Evolutionary conservation across 148 eudicot genomes (phyloP).

Genomic region (Dysphania ambrosioides): DNA sequence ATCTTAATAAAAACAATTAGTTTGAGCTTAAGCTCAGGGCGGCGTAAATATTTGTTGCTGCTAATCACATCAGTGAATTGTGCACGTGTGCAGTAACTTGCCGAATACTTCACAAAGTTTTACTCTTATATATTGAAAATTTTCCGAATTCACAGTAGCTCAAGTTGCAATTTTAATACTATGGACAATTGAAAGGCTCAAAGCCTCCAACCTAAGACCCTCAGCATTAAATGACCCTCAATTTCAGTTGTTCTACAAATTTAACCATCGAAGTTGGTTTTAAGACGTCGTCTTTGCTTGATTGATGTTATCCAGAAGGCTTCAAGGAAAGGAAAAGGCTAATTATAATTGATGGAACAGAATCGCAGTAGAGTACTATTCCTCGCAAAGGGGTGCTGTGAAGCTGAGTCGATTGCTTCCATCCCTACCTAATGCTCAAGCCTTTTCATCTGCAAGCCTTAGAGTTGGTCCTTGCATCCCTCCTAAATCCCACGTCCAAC

Average conservation of each 20-base stretch:
- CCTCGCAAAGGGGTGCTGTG: background rate
- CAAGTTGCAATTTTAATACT: no score
- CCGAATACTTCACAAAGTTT: background rate
- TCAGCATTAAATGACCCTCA: no score
- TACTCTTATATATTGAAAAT: background rate
- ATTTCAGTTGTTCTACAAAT: background rate
- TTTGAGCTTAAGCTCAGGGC: background rate
- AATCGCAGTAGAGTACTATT: no score
- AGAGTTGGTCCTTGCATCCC: background rate
- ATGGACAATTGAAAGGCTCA: no score
- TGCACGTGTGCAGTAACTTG: background rate
- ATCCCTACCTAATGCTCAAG: background rate
- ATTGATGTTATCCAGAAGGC: no score
- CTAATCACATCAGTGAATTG: background rate
- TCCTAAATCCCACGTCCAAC: background rate
- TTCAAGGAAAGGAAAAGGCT: no score
- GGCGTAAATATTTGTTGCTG: background rate
- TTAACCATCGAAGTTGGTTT: background rate
- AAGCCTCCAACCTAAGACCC: no score
- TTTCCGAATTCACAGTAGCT: background rate
- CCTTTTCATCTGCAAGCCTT: background rate
- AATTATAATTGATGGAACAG: no score
- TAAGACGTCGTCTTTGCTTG: background rate
- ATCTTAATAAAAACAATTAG: constrained; percentile 44
- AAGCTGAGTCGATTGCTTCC: background rate